Base-by-base conservation (phyloP, 768 basidiomycete species). In the Termitomyces sp. region DNA sequence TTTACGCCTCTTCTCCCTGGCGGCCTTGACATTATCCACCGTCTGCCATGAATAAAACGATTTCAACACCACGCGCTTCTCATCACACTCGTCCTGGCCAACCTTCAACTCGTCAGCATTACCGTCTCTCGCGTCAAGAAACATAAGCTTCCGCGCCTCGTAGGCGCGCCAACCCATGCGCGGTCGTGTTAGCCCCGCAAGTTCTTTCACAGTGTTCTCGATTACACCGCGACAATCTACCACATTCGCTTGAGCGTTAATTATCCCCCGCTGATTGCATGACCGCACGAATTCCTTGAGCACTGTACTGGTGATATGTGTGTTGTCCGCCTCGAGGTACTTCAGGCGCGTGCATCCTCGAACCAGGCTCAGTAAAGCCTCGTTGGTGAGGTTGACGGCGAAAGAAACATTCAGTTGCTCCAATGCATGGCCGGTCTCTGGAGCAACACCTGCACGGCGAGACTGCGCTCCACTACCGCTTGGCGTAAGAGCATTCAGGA, bases 41-140 rank as follows among this genome's bases (percentile, higher is more conserved):
- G 82, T 88, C 77, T 93, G 89, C 89, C 89, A 92, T 51, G 87
- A 85, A 71, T 89, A 88, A 70, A 93, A 95, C 28, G 88, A 85
- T 81, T 93, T 93, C 63, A 94, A 68, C 53, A 91, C 87, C 28
- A 93, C 86, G 28, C 86, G 76, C 67, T 66, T 72, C 66, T 81
- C 79, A 62, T 93, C 91, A 67, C 91, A 91, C 70, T 95, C 93
- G 70, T 92, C 88, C 73, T 91, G 86, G 48, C 87, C 88, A 9
- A 84, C 72, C 70, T 82, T 84, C 58, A 89, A 71, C 40, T 83
- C 82, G 62, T 89, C 87, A 6, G 76, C 75, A 63, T 80, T 78
- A 30, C 77, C 80, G 67, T 93, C 91, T 64, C 83, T 73, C 57
- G 74, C 83, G 70, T 94, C 92, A 46, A 92, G 77, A 72, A 82